phyloP scores from a whole-genome alignment of 129 eudicot genomes.

The Centella asiatica region DNA sequence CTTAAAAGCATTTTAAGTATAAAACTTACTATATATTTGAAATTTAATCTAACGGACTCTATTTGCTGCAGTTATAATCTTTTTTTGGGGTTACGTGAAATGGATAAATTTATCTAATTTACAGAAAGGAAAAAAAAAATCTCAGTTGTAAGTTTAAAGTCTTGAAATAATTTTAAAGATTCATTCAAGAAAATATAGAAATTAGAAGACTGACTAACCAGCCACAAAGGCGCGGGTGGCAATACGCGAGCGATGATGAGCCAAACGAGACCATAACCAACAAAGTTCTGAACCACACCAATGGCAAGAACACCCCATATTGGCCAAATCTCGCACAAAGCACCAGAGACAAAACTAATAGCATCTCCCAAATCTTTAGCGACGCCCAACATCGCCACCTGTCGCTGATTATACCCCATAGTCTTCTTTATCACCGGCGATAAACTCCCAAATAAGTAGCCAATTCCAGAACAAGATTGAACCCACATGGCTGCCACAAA shows the following conservation, averaged over 20 bases:
- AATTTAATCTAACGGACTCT: no score
- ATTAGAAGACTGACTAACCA: constrained; percentile 41
- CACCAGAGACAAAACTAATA: constrained; percentile 47
- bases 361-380: constrained; percentile 60
- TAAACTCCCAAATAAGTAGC: constrained; percentile 58
- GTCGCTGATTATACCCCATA: constrained; percentile 61
- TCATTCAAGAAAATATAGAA: neutral
- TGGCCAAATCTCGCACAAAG: constrained; percentile 45
- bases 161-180: no score
- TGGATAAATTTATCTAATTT: no score
- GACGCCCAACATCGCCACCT: constrained; percentile 51
- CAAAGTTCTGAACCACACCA: constrained; percentile 47
- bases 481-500: constrained; percentile 70
- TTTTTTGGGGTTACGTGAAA: no score
- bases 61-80: no score
- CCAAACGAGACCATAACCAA: constrained; percentile 59
- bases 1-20: no score
- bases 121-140: no score
- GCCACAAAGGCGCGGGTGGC: constrained; percentile 53
- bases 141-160: neutral
- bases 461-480: constrained; percentile 56
- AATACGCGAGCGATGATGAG: constrained; percentile 26
- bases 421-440: constrained; percentile 56
- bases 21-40: no score
- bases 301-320: constrained; percentile 49